phyloP scores from a whole-genome alignment of 108 stramenopile species.

The Nitzschia sp. region DNA sequence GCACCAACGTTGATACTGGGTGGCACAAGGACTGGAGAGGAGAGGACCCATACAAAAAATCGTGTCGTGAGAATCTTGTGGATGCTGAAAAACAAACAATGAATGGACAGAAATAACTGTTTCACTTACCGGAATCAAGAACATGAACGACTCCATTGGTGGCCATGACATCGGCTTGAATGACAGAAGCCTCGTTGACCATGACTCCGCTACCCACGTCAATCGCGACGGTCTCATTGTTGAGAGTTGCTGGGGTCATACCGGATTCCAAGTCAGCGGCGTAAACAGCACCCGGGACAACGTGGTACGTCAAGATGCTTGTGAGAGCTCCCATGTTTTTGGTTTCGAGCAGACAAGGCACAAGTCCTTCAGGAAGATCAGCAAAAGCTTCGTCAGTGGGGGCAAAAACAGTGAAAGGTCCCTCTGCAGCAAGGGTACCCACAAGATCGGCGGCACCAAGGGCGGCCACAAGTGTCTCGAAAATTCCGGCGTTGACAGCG shows the following conservation, averaged over 20 bases:
- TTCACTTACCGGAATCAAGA: conserved; percentile 38
- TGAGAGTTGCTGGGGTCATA: background rate
- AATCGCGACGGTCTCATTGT: background rate
- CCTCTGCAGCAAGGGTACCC: conserved; percentile 21
- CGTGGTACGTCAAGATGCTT: conserved; percentile 18
- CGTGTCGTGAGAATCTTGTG: no score
- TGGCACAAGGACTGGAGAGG: background rate
- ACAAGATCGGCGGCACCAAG: conserved; percentile 38
- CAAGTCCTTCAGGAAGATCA: background rate
- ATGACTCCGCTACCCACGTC: background rate
- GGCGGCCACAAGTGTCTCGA: conserved; percentile 33
- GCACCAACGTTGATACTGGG: background rate
- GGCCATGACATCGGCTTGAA: conserved; percentile 23
- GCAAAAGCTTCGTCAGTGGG: conserved; percentile 29
- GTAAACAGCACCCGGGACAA: background rate
- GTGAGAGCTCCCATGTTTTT: conserved; percentile 3
- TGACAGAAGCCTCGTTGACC: background rate
- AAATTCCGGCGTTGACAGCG: conserved; percentile 4
- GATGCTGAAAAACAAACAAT: no score
- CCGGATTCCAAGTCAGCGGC: background rate
- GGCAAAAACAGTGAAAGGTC: conserved; percentile 25
- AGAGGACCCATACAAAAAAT: no score
- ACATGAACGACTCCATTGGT: conserved; percentile 46
- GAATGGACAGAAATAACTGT: no score
- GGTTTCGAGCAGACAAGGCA: background rate